Base-by-base conservation (phyloP, 225 moss, liverwort and hornwort species). In the Polytrichum commune region DNA sequence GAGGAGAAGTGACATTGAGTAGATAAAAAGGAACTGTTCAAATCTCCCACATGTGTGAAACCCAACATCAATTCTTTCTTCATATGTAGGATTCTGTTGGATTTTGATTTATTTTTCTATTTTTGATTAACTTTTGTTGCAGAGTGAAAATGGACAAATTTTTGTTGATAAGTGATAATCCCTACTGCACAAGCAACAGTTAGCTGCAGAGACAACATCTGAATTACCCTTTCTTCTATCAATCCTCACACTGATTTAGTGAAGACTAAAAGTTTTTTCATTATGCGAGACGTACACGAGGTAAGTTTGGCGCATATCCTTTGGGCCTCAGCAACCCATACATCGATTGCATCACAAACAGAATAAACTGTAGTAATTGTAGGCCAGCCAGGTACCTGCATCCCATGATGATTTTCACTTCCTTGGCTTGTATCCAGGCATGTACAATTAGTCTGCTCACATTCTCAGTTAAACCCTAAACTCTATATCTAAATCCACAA, bases 231-330 rank as follows among this genome's bases (percentile, higher is more conserved):
- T 38, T 38, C 38, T 46, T 46, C 13, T 46, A 4, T 13, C 0
- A 4, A 46, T 46, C 46, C 46, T 46, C 13, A 13, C 46, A 46
- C 3, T 13, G 46, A 10, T 0, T 46, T 46, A 13, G 46, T 16
- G 46, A 46, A 46, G 13, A 46, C 46, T 3, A 46, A 0, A 46
- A n/a, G 7, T 23, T 23, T 35, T n/a, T 7, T 2, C 26, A 9
- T 60, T 24, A 2, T 60, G 1, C 23, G 22, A 23, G 60, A 63
- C 63, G 5, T 63, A 63, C 63, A 24, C 27, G 25, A 5, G 63
- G 63, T 63, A 63, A 63, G 63, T 63, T 63, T 63, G 25, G 63
- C 16, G 28, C 63, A 27, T 63, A 63, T 63, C 63, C 63, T 24
- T 18, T 18, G 22, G 63, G 63, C 63, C 63, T 63, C 63, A 63